Percentiles rank a stretch among this genome's conserved stretches.
Conservation (phyloP, 805 yeast species). For the Clavispora fructus region DNA sequence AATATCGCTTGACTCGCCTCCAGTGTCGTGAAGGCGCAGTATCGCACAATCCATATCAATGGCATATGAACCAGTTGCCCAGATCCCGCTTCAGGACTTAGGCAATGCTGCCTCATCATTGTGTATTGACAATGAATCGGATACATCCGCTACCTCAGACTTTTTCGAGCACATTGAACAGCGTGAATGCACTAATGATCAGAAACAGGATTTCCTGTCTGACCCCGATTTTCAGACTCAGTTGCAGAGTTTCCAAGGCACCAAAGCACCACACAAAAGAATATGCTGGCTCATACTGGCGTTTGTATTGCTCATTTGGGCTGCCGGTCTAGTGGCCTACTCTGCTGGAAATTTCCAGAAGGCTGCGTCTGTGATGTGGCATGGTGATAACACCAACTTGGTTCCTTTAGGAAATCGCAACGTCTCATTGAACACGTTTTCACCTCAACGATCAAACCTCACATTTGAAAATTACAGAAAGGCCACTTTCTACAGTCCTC, state of each 20-base stretch:
- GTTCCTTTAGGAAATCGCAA: conserved; percentile 22
- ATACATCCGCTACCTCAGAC: conserved; percentile 17
- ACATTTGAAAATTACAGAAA: conserved; percentile 21
- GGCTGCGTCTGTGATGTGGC: conserved; percentile 10
- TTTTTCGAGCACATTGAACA: conserved; percentile 27
- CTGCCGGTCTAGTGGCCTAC: conserved; percentile 22
- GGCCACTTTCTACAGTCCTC: conserved; percentile 18
- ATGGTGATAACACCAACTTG: conserved; percentile 19
- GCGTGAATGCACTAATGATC: conserved; percentile 11
- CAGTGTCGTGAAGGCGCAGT: background rate
- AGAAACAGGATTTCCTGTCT: conserved; percentile 3
- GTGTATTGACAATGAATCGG: conserved; percentile 1
- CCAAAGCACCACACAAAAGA: conserved; percentile 1
- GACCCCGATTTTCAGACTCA: conserved; percentile 9
- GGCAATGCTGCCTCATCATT: background rate
- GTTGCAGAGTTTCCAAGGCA: conserved; percentile 4
- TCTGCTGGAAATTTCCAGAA: conserved; percentile 17
- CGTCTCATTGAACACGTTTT: conserved; percentile 27
- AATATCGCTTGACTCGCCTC: background rate
- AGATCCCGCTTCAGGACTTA: conserved; percentile 6
- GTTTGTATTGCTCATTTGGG: conserved; percentile 20
- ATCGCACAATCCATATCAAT: background rate
- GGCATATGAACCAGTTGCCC: conserved; percentile 2
- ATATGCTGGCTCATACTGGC: conserved; percentile 1
- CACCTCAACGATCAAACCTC: conserved; percentile 21